Conservation (phyloP, 495 filamentous ascomycete genomes). For the Filosporella fistucella region DNA sequence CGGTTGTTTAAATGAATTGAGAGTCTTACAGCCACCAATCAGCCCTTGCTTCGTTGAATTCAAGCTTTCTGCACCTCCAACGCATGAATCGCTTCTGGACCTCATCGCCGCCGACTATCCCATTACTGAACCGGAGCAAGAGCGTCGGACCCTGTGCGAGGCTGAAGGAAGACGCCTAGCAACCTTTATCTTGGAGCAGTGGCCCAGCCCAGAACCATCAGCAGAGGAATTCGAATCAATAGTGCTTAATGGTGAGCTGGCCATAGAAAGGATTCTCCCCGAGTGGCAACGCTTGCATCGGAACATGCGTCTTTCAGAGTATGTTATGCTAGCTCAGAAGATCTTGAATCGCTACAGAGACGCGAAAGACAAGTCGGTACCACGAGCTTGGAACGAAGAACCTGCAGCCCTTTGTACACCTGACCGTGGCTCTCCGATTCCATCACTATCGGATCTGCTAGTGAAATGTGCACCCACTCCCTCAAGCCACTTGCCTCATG, state of each 20-base stretch:
- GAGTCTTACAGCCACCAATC: slow-evolving; percentile 22
- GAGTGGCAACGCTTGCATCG: slow-evolving; percentile 45
- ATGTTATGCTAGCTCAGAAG: slow-evolving; percentile 35
- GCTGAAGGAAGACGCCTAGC: slow-evolving; percentile 26
- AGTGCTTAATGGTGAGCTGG: slow-evolving; percentile 30
- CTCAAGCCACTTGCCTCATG: slow-evolving; percentile 2
- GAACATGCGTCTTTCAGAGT: slow-evolving; percentile 39
- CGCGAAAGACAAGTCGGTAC: slow-evolving; percentile 2
- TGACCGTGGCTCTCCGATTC: slow-evolving; percentile 20
- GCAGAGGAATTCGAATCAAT: slow-evolving; percentile 7
- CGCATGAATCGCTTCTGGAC: slow-evolving; percentile 25
- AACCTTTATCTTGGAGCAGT: slow-evolving; percentile 25
- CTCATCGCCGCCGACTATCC: slow-evolving; percentile 8
- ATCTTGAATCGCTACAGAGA: slow-evolving; percentile 24
- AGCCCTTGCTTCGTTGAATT: slow-evolving; percentile 28
- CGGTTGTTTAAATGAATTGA: slow-evolving; percentile 23
- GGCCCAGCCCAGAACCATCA: slow-evolving; percentile 29
- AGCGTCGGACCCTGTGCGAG: slow-evolving; percentile 25
- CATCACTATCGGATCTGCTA: slow-evolving; percentile 3
- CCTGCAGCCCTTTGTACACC: slow-evolving; percentile 2
- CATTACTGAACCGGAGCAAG: slow-evolving; percentile 6
- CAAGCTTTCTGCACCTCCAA: slow-evolving; percentile 23
- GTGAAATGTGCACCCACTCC: slow-evolving; percentile 8
- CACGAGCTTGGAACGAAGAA: slow-evolving; percentile 4
- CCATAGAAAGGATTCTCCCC: slow-evolving; percentile 32